Evolutionary conservation across 2,329 filamentous ascomycete species (phyloP).

Genomic region (Xylaria digitata): DNA sequence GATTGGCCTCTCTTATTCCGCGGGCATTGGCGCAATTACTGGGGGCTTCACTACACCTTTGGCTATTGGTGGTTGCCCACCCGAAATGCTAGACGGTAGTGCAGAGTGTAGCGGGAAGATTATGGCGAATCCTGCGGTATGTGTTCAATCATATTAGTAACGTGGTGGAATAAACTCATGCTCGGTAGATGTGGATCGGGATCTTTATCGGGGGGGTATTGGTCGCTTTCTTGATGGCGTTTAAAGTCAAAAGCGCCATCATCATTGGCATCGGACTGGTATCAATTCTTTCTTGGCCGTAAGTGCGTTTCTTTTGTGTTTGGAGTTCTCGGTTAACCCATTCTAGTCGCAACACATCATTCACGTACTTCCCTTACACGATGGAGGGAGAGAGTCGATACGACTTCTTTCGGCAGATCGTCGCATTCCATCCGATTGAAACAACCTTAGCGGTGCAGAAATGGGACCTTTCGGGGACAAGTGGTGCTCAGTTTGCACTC

Average conservation of each 20-base stretch:
- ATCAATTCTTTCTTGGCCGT: conserved; percentile 80
- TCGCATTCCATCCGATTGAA: conserved; percentile 77
- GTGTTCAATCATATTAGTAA: conserved; percentile 28
- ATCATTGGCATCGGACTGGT: conserved; percentile 78
- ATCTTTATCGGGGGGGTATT: conserved; percentile 83
- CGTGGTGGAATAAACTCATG: conserved; percentile 36
- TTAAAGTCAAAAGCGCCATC: conserved; percentile 79
- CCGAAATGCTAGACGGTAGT: conserved; percentile 61
- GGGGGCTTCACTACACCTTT: conserved; percentile 77
- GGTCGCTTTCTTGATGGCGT: conserved; percentile 83
- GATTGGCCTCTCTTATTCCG: conserved; percentile 77
- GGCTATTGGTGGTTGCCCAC: conserved; percentile 78
- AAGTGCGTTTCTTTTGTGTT: conserved; percentile 48
- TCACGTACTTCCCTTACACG: conserved; percentile 79
- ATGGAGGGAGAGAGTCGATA: conserved; percentile 72
- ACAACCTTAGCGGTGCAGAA: conserved; percentile 72
- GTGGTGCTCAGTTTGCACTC: conserved; percentile 72
- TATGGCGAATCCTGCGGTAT: conserved; percentile 80
- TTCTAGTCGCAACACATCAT: conserved; percentile 69
- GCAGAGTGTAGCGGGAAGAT: conserved; percentile 69
- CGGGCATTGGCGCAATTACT: conserved; percentile 85
- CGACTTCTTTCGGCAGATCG: conserved; percentile 78
- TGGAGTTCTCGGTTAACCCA: conserved; percentile 35
- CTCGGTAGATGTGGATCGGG: conserved; percentile 79
- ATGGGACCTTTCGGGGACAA: conserved; percentile 69